Conservation (phyloP, 352 stramenopile genomes). For the Phytophthora constricta region DNA sequence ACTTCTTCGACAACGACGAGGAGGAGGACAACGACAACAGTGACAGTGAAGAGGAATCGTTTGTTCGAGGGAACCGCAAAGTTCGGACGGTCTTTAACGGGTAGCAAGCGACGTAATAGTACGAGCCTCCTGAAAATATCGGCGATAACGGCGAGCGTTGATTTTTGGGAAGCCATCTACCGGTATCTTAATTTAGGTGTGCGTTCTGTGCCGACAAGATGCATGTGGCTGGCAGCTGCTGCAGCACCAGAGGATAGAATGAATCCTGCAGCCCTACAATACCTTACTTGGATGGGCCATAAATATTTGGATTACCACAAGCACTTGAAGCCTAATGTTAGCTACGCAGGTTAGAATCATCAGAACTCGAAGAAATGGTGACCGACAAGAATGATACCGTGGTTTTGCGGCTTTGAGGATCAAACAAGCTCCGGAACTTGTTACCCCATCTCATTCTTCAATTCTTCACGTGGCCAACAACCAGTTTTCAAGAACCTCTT, state of each 20-base stretch:
- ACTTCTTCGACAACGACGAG: conserved; percentile 46
- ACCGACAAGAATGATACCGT: too few species aligned
- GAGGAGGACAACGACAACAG: conserved; percentile 43
- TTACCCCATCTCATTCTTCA: conserved; percentile 34
- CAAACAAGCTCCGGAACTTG: too few species aligned
- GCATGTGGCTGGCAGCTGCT: conserved; percentile 18
- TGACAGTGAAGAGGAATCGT: conserved; percentile 20
- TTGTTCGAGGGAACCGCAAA: conserved; percentile 33
- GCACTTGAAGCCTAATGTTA: conserved; percentile 28
- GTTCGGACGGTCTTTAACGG: conserved; percentile 47
- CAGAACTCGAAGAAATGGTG: conserved; percentile 23
- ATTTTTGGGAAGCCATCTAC: too few species aligned
- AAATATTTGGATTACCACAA: conserved; percentile 22
- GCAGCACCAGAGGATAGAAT: too few species aligned
- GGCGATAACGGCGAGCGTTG: too few species aligned
- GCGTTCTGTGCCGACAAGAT: conserved; percentile 16
- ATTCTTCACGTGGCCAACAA: conserved; percentile 26
- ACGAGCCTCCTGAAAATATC: too few species aligned
- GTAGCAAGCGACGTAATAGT: conserved; percentile 21
- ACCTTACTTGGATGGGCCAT: conserved; percentile 5
- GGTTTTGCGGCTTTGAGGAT: too few species aligned
- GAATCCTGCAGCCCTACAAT: too few species aligned
- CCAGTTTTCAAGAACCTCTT: conserved; percentile 21
- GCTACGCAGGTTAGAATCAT: conserved; percentile 8
- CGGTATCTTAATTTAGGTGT: conserved; percentile 19